A percentile compares a stretch with the other conserved stretches of the same genome.
Conservation (phyloP, 345 rosid species). For the Dimocarpus longan region DNA sequence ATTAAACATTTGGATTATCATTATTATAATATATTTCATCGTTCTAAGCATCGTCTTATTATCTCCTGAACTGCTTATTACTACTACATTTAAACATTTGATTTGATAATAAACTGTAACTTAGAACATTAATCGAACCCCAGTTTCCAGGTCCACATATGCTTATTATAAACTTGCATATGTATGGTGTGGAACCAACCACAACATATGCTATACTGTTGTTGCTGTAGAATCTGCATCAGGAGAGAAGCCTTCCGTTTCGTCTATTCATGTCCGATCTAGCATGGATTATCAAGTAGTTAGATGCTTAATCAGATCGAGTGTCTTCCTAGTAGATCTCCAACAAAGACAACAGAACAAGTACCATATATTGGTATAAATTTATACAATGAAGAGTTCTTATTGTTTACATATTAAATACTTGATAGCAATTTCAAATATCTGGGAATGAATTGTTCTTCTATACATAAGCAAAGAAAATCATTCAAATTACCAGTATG, state of each 20-base stretch:
- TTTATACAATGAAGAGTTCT: not conserved
- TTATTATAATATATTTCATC: not conserved
- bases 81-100: not conserved
- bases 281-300: not conserved
- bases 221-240: not conserved
- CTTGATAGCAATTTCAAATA: not conserved
- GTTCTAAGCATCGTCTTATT: not conserved
- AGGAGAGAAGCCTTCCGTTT: not conserved
- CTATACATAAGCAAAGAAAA: not conserved
- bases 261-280: not conserved
- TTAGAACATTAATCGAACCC: no score
- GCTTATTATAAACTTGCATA: not conserved
- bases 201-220: not conserved
- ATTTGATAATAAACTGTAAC: not conserved
- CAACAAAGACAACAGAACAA: not conserved
- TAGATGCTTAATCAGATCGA: constrained; percentile 1
- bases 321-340: not conserved
- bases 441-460: not conserved
- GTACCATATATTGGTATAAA: not conserved
- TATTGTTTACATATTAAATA: not conserved
- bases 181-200: not conserved
- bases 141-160: not conserved
- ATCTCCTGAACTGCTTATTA: not conserved
- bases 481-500: not conserved
- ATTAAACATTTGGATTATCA: not conserved